Evolutionary conservation across 2,329 filamentous ascomycete species (phyloP).

Genomic region (Aspergillus oerlinghausenensis): DNA sequence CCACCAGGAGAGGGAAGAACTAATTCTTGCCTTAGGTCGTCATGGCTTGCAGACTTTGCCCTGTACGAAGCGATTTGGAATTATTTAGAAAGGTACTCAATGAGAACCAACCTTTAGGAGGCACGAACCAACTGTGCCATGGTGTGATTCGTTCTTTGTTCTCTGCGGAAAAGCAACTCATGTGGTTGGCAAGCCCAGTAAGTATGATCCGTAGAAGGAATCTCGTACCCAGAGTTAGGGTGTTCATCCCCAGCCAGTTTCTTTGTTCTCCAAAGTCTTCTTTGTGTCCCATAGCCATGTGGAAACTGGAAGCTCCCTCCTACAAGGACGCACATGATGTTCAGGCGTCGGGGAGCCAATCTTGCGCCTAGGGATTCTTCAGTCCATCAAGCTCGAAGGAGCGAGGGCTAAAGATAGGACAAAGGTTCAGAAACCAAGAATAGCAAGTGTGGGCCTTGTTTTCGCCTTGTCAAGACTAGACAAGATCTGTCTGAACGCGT

Average conservation of each 20-base stretch:
- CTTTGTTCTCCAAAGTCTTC: neutral
- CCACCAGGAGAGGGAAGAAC: neutral
- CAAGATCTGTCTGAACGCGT: neutral
- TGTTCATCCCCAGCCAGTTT: neutral
- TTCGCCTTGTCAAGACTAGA: neutral
- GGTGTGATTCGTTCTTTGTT: slow-evolving; percentile 6
- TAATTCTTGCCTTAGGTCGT: neutral
- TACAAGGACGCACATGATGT: neutral
- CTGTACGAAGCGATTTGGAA: neutral
- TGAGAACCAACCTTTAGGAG: neutral
- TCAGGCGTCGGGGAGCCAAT: neutral
- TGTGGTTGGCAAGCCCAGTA: neutral
- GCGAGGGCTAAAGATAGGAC: neutral
- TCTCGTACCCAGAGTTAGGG: neutral
- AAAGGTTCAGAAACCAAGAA: neutral
- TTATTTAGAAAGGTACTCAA: neutral
- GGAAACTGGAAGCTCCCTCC: neutral
- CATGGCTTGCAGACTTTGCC: neutral
- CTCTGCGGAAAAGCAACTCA: neutral
- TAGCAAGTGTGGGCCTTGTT: neutral
- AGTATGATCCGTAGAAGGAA: neutral
- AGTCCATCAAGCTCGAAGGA: neutral
- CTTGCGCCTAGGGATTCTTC: neutral
- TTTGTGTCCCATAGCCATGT: neutral
- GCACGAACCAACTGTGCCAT: neutral